phyloP scores from a whole-genome alignment of 2,329 filamentous ascomycete genomes.

The Aspergillus tanneri region DNA sequence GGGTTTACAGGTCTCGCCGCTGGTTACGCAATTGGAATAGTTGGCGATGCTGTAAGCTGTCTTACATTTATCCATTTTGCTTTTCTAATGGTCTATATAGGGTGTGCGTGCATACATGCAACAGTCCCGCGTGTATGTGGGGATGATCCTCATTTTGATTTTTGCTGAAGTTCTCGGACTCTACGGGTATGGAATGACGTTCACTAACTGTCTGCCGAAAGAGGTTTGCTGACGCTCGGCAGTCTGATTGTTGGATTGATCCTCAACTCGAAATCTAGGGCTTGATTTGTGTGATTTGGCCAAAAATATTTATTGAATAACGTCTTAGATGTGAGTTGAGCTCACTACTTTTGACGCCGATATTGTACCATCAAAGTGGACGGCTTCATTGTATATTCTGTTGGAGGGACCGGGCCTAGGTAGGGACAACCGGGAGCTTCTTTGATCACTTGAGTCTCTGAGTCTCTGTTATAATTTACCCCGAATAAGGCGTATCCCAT shows the following conservation, averaged over 20 bases:
- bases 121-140: slow-evolving; percentile 92
- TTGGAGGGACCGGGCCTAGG: not conserved
- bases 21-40: slow-evolving; percentile 93
- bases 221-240: not conserved
- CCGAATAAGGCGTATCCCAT: not conserved
- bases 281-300: not conserved
- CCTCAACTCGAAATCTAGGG: slow-evolving; percentile 74
- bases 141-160: slow-evolving; percentile 98
- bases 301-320: not conserved
- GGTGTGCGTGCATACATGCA: slow-evolving; percentile 93
- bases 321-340: not conserved
- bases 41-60: slow-evolving; percentile 75
- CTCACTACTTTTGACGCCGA: not conserved
- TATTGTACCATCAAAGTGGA: not conserved
- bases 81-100: slow-evolving; percentile 37
- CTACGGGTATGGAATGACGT: slow-evolving; percentile 70
- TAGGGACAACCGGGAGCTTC: not conserved
- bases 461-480: not conserved
- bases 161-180: slow-evolving; percentile 96
- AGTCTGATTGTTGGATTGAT: slow-evolving; percentile 92
- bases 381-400: not conserved
- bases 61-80: not conserved
- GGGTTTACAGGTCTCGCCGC: slow-evolving; percentile 90
- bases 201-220: not conserved
- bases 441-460: not conserved